These are phyloP conservation scores for Arachnopeziza araneosa DNA, from an alignment of 2,329 filamentous ascomycete genomes.

Conservation along the genomic window DNA sequence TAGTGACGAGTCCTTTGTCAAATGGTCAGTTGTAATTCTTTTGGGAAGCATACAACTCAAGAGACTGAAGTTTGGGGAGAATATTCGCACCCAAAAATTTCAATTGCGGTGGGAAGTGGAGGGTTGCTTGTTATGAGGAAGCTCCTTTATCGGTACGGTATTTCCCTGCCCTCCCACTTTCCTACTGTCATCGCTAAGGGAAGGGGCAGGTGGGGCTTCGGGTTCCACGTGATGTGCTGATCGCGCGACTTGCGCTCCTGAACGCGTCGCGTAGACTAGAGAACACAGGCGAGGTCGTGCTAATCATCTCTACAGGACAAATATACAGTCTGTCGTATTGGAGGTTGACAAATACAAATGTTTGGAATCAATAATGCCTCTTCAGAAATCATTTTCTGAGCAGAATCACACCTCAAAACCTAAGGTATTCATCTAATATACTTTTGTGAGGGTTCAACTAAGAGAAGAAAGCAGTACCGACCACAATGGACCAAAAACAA, in stretches of 20 bases:
- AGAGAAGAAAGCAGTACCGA: constrained; percentile 9
- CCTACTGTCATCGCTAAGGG: not conserved
- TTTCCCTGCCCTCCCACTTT: not conserved
- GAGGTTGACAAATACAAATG: not conserved
- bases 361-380: constrained; percentile 22
- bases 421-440: constrained; percentile 16
- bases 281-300: not conserved
- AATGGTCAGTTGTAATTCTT: not conserved
- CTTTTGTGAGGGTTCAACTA: not conserved
- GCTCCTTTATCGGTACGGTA: not conserved
- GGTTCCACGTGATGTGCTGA: not conserved
- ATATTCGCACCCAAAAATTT: not conserved
- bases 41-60: not conserved
- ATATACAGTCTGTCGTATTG: not conserved
- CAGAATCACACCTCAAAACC: constrained; percentile 29
- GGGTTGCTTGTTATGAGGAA: not conserved
- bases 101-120: not conserved
- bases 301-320: not conserved
- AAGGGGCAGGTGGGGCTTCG: constrained; percentile 1
- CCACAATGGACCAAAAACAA: constrained; percentile 28
- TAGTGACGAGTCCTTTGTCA: constrained; percentile 36
- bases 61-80: not conserved
- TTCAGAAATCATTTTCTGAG: constrained; percentile 34
- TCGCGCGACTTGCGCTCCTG: not conserved
- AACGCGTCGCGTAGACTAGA: constrained; percentile 3